phyloP scores from a whole-genome alignment of 805 yeast species.

The Saturnispora kantuleensis region DNA sequence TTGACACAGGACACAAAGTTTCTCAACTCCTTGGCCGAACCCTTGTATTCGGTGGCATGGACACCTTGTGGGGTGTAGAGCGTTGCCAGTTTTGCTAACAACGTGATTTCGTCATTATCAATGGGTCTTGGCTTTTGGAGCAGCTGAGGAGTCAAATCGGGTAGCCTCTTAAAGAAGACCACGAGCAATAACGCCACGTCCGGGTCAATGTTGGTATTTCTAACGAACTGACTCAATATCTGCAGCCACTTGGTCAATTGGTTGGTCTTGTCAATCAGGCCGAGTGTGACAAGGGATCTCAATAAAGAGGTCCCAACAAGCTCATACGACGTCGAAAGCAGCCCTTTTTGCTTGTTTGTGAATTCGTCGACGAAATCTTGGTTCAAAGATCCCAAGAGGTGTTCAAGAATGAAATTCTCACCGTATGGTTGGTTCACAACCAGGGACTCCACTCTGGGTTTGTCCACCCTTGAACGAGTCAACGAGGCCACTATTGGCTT shows the following conservation, averaged over 20 bases:
- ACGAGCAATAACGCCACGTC: constrained; percentile 31
- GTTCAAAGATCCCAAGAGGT: constrained; percentile 23
- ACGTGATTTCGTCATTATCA: constrained; percentile 11
- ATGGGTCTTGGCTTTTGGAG: constrained; percentile 23
- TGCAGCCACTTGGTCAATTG: constrained; percentile 43
- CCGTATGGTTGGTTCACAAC: constrained; percentile 24
- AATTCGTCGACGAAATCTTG: constrained; percentile 22
- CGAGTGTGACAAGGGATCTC: constrained; percentile 44
- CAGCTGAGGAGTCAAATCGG: constrained; percentile 32
- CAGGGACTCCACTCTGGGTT: constrained; percentile 36
- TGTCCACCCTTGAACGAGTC: constrained; percentile 16
- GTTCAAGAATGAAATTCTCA: constrained; percentile 26
- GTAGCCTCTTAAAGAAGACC: constrained; percentile 31
- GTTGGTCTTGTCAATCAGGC: constrained; percentile 30
- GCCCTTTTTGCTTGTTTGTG: constrained; percentile 7
- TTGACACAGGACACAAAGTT: constrained; percentile 58
- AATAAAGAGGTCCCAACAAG: constrained; percentile 45
- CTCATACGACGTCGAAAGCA: constrained; percentile 39
- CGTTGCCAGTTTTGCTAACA: constrained; percentile 41
- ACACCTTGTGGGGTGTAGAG: constrained; percentile 38
- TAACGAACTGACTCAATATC: constrained; percentile 24
- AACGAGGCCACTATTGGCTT: background rate
- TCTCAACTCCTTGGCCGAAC: constrained; percentile 57
- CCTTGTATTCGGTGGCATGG: constrained; percentile 42
- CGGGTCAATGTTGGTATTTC: constrained; percentile 3